Percentiles rank a stretch among this genome's conserved stretches.
Conservation (phyloP, 805 yeast genomes). For the Wickerhamomyces bovis region DNA sequence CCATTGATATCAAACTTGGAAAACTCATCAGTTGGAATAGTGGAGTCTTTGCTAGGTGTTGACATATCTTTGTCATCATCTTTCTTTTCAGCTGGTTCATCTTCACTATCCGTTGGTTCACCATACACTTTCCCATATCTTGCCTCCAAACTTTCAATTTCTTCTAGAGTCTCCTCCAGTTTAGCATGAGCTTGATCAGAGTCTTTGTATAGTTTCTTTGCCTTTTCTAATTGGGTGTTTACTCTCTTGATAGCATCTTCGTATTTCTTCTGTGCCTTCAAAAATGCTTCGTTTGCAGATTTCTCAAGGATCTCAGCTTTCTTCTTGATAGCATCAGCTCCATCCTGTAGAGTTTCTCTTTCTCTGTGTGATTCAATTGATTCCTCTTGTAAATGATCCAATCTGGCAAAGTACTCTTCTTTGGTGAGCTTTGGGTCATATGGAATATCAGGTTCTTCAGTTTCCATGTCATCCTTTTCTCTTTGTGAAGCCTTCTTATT, state of each 20-base stretch:
- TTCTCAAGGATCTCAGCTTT: constrained; percentile 8
- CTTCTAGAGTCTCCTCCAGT: constrained; percentile 3
- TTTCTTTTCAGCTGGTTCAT: not conserved
- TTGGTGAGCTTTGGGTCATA: not conserved
- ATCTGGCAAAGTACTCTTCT: constrained; percentile 6
- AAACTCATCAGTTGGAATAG: not conserved
- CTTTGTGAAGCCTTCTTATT: not conserved
- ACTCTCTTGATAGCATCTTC: constrained; percentile 6
- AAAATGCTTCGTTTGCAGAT: constrained; percentile 14
- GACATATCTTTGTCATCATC: not conserved
- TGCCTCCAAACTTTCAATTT: constrained; percentile 3
- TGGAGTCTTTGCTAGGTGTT: not conserved
- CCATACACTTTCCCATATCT: constrained; percentile 4
- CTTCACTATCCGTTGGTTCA: not conserved
- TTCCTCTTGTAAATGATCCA: constrained; percentile 4
- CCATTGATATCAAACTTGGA: not conserved
- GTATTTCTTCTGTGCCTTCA: constrained; percentile 14
- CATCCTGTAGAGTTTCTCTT: constrained; percentile 5
- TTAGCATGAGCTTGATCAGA: constrained; percentile 7
- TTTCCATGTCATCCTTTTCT: not conserved
- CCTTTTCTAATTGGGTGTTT: constrained; percentile 3
- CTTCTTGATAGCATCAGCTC: constrained; percentile 1
- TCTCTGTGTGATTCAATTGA: constrained; percentile 1
- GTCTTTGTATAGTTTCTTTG: not conserved
- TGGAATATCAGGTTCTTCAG: not conserved